phyloP scores from a whole-genome alignment of 495 filamentous ascomycete genomes.

The Tetracladium setigerum region DNA sequence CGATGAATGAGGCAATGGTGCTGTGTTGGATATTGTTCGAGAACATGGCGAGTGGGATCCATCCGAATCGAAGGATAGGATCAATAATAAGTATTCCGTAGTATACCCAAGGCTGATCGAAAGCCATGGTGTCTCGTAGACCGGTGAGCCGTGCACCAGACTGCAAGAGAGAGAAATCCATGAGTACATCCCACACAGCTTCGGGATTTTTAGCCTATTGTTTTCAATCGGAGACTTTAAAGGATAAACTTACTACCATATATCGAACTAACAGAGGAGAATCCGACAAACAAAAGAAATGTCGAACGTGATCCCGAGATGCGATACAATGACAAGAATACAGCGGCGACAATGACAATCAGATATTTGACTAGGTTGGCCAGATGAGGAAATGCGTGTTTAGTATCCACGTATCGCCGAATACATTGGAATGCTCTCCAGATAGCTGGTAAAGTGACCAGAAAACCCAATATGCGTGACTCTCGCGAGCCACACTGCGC shows the following conservation, averaged over 20 bases:
- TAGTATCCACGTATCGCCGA: conserved; percentile 60
- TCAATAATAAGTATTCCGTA: conserved; percentile 61
- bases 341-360: too few relatives aligned
- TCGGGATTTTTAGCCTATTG: conserved; percentile 4
- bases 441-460: conserved; percentile 55
- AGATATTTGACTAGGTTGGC: too few relatives aligned
- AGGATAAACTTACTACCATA: conserved; percentile 29
- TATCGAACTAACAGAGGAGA: too few relatives aligned
- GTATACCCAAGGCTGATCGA: conserved; percentile 57
- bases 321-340: too few relatives aligned
- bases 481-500: conserved; percentile 56
- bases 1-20: conserved; percentile 50
- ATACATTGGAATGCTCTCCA: conserved; percentile 65
- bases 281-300: too few relatives aligned
- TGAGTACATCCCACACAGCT: conserved; percentile 81
- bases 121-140: conserved; percentile 53
- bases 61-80: conserved; percentile 63
- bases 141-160: too few relatives aligned
- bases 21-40: conserved; percentile 53
- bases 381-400: conserved; percentile 49
- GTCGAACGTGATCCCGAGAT: too few relatives aligned
- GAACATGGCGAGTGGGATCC: conserved; percentile 66
- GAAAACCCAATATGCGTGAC: conserved; percentile 58
- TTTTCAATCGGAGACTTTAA: too few relatives aligned
- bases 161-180: conserved; percentile 86